phyloP scores from a whole-genome alignment of 495 filamentous ascomycete genomes.

The Articulospora tetracladia region DNA sequence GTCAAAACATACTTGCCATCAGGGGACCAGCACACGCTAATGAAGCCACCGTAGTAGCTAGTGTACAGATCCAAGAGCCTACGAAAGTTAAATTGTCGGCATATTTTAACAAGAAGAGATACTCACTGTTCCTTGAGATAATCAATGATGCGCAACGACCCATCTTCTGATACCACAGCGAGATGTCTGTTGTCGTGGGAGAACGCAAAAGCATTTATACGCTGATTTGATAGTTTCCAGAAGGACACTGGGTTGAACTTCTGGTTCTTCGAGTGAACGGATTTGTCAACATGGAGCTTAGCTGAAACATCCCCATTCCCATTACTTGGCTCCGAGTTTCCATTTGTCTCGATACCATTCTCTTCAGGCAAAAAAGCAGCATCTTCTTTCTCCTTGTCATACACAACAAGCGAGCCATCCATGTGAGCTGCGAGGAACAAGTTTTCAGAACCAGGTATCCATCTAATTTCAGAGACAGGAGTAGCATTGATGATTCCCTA shows the following conservation, averaged over 20 bases:
- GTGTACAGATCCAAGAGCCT: constrained; percentile 82
- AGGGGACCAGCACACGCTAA: constrained; percentile 94
- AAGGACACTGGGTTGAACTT: constrained; percentile 86
- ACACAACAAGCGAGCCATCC: constrained; percentile 91
- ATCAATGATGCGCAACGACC: constrained; percentile 83
- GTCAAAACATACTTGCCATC: constrained; percentile 95
- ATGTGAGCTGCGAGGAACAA: constrained; percentile 90
- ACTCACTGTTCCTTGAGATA: constrained; percentile 86
- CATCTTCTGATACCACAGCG: constrained; percentile 92
- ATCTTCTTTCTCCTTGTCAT: constrained; percentile 98
- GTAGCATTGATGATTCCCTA: constrained; percentile 82
- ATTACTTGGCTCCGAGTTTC: constrained; percentile 22
- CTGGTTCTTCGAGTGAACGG: constrained; percentile 87
- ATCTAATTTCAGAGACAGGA: constrained; percentile 81
- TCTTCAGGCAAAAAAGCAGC: constrained; percentile 51
- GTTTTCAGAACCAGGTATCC: constrained; percentile 92
- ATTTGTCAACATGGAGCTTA: constrained; percentile 68
- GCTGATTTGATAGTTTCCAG: constrained; percentile 87
- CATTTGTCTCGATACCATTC: constrained; percentile 33
- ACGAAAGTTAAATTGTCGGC: constrained; percentile 7
- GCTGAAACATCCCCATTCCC: constrained; percentile 10
- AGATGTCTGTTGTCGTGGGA: constrained; percentile 81
- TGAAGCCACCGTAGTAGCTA: constrained; percentile 88
- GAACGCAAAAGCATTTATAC: constrained; percentile 85
- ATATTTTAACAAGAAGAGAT: background rate